phyloP scores from a whole-genome alignment of 1,284 basidiomycete species.

The Chondrostereum purpureum region DNA sequence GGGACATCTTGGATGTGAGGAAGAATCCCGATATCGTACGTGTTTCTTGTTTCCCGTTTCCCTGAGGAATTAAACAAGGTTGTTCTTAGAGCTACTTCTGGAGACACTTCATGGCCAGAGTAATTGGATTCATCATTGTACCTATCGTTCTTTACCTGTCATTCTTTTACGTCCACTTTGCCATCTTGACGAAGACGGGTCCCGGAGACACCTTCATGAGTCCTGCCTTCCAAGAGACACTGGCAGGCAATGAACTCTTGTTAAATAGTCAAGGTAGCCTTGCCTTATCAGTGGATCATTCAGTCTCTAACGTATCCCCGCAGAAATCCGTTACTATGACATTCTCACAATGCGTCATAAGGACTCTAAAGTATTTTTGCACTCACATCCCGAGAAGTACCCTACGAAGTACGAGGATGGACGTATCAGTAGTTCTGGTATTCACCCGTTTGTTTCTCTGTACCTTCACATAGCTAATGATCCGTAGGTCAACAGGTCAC shows the following conservation, averaged over 20 bases:
- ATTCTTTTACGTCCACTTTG: conserved; percentile 96
- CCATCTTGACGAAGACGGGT: conserved; percentile 85
- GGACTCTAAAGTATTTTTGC: conserved; percentile 87
- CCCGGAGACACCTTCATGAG: conserved; percentile 97
- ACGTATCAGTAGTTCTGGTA: conserved; percentile 90
- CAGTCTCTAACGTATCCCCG: background rate
- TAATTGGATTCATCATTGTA: conserved; percentile 80
- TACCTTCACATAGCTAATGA: conserved; percentile 9
- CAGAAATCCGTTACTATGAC: conserved; percentile 93
- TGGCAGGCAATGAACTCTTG: conserved; percentile 87
- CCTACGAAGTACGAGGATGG: conserved; percentile 96
- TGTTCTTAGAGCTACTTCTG: conserved; percentile 74
- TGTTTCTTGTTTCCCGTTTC: conserved; percentile 8
- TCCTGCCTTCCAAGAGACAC: conserved; percentile 95
- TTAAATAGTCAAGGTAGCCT: conserved; percentile 79
- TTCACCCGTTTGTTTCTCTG: conserved; percentile 1
- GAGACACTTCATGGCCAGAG: conserved; percentile 85
- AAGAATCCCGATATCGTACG: conserved; percentile 81
- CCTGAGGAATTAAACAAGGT: conserved; percentile 5
- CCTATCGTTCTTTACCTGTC: conserved; percentile 90
- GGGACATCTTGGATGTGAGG: conserved; percentile 88
- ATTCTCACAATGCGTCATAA: conserved; percentile 85
- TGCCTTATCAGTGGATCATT: background rate
- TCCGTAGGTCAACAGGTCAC: conserved; percentile 90
- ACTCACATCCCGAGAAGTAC: conserved; percentile 88